A percentile compares a stretch with the other conserved stretches of the same genome.
Evolutionary conservation across 1,139 yeast genomes (phyloP).

Genomic region (Blastobotrys elegans): DNA sequence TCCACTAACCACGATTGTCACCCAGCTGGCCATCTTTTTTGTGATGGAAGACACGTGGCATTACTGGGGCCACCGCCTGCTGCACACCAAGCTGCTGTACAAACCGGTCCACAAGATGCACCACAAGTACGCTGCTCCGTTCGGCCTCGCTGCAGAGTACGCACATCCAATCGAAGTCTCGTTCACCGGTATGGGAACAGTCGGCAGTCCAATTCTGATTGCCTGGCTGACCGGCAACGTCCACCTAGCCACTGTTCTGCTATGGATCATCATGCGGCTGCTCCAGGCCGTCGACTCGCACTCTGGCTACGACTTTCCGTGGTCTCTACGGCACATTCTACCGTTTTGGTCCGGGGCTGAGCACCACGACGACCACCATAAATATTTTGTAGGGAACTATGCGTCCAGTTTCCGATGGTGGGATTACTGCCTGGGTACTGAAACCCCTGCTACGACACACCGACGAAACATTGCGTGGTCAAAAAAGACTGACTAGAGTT

Average conservation of each 20-base stretch:
- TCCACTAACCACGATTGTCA: slow-evolving; percentile 58
- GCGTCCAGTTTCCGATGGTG: slow-evolving; percentile 94
- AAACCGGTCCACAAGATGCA: slow-evolving; percentile 92
- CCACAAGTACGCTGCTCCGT: slow-evolving; percentile 95
- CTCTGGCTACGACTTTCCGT: slow-evolving; percentile 95
- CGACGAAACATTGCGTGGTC: background rate
- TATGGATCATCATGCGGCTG: slow-evolving; percentile 85
- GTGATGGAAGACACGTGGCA: slow-evolving; percentile 92
- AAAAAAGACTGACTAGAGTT: background rate
- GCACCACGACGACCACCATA: slow-evolving; percentile 96
- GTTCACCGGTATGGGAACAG: slow-evolving; percentile 88
- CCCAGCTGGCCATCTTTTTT: slow-evolving; percentile 71
- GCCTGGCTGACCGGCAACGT: slow-evolving; percentile 59
- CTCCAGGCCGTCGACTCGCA: slow-evolving; percentile 96
- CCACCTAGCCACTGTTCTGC: slow-evolving; percentile 76
- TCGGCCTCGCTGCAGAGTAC: slow-evolving; percentile 93
- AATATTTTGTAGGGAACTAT: slow-evolving; percentile 86
- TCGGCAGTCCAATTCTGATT: slow-evolving; percentile 80
- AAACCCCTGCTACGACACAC: slow-evolving; percentile 33
- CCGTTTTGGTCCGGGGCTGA: slow-evolving; percentile 99
- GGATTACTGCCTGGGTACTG: slow-evolving; percentile 74
- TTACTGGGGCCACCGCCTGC: slow-evolving; percentile 85
- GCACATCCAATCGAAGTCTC: slow-evolving; percentile 94
- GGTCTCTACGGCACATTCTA: slow-evolving; percentile 84
- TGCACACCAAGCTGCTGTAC: slow-evolving; percentile 83